A percentile compares a stretch with the other conserved stretches of the same genome.
These are phyloP conservation scores for Dactylonectria macrodidyma DNA, from an alignment of 2,329 filamentous ascomycete species.

Conservation along the genomic window DNA sequence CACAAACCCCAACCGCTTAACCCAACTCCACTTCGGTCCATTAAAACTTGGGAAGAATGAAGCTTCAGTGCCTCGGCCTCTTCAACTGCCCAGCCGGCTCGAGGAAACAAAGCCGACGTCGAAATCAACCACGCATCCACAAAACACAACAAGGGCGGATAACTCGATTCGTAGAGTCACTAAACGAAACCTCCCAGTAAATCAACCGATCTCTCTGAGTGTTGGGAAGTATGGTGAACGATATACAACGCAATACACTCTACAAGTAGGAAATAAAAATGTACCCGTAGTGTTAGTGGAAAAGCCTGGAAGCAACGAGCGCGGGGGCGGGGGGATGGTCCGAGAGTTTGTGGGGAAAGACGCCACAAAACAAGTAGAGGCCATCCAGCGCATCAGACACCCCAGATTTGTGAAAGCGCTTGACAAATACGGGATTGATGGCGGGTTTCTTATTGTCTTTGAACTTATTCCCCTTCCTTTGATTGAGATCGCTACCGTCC, in stretches of 20 bases:
- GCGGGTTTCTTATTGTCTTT: not conserved
- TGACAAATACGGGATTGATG: not conserved
- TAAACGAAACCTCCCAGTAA: not conserved
- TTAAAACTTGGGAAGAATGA: too few species aligned
- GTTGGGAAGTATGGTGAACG: not conserved
- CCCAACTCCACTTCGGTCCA: too few species aligned
- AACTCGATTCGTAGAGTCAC: too few species aligned
- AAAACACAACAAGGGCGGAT: too few species aligned
- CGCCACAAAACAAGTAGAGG: not conserved
- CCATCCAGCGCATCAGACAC: not conserved
- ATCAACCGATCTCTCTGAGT: not conserved
- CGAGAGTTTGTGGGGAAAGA: not conserved
- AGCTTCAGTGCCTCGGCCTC: too few species aligned
- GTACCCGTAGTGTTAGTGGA: not conserved
- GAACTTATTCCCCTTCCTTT: not conserved
- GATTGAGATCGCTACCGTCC: not conserved
- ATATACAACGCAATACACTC: not conserved
- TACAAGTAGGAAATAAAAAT: not conserved
- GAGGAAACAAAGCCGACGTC: too few species aligned
- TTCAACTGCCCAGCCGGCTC: too few species aligned
- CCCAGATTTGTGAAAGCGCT: not conserved
- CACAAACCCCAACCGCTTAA: too few species aligned
- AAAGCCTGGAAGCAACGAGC: not conserved
- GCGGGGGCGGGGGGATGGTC: not conserved
- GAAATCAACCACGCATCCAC: too few species aligned